Evolutionary conservation across 176 grass and related monocot species (phyloP), one percentile per base, ranked within the genome.

Genomic region (Pontederia crassipes): DNA sequence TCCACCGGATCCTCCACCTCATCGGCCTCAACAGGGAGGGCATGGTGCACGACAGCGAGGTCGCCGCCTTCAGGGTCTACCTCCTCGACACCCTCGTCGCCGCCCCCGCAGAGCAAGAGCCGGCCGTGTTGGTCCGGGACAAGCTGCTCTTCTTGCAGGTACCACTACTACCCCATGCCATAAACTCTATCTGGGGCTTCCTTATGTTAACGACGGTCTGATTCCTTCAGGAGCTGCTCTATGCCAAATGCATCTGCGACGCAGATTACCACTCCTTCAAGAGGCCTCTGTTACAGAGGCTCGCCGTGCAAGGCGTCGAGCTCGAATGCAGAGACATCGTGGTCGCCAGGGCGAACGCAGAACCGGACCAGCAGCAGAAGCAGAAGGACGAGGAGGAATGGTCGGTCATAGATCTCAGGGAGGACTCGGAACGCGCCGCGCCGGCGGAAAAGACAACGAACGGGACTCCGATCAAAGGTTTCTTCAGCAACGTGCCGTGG

Each of bases 81-180:
- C 65, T 97, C 56, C 87, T 97, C 54, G 76, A 86, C 18, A 48
- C 79, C 5, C 84, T 97, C 63, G 59, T 76, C 15, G 81, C 81
- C 13, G 46, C 78, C 10, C 76, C 82, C 3, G 55, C 74, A 45
- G 69, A 80, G 20, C 84, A 80, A 3, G 93, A 91, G 28, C 76
- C 66, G 8, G 73, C 81, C 18, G 66, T 66, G 48, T 15, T 98
- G 48, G 52, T 88, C 70, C 75, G 84, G 49, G 87, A 97, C 72
- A 97, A 91, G 74, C 84, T 97, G 35, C 78, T 97, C 40, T 97
- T 97, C 74, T 86, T 97, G 64, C 84, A 97, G 79, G 86, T 89
- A n/a, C 20, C 20, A 24, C 20, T 24, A 24, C 20, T 24, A 24
- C 20, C 20, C 20, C 20, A 24, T 24, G 20, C 20, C 20, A 24